These are phyloP conservation scores for Ogataea hybrid DNA, from an alignment of 1,139 yeast species.

Conservation along the genomic window DNA sequence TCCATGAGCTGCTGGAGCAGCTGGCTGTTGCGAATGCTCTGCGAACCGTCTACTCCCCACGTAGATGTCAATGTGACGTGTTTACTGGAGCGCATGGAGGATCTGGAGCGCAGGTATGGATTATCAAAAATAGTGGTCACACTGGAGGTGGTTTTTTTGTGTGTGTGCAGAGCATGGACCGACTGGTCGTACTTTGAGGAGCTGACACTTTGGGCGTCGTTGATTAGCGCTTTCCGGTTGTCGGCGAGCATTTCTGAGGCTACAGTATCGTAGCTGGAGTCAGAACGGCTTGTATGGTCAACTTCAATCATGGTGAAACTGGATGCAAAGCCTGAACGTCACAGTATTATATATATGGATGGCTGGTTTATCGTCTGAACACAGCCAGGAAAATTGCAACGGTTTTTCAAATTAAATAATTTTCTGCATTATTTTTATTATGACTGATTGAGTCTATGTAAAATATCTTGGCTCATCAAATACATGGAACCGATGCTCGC, in stretches of 20 bases:
- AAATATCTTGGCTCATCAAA: constrained; percentile 88
- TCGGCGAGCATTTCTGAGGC: constrained; percentile 5
- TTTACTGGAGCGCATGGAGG: no score
- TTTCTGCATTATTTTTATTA: background rate
- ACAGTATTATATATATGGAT: constrained; percentile 3
- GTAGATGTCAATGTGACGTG: constrained; percentile 10
- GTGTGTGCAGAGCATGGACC: background rate
- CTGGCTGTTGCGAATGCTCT: constrained; percentile 10
- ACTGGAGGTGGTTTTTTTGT: background rate
- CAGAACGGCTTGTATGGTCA: background rate
- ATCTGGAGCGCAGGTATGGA: constrained; percentile 6
- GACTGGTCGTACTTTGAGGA: constrained; percentile 6
- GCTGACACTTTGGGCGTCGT: constrained; percentile 3
- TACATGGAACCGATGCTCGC: constrained; percentile 93
- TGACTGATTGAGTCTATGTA: constrained; percentile 6
- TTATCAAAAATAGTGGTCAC: background rate
- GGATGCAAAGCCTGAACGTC: background rate
- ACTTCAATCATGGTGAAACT: background rate
- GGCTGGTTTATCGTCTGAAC: constrained; percentile 8
- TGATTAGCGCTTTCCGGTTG: constrained; percentile 6
- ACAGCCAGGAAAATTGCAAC: constrained; percentile 4
- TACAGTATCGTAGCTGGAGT: constrained; percentile 6
- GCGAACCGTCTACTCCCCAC: constrained; percentile 12
- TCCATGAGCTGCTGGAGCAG: constrained; percentile 12
- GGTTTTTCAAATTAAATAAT: no score